Conservation (phyloP, 768 basidiomycete species). For the Exidia glandulosa region DNA sequence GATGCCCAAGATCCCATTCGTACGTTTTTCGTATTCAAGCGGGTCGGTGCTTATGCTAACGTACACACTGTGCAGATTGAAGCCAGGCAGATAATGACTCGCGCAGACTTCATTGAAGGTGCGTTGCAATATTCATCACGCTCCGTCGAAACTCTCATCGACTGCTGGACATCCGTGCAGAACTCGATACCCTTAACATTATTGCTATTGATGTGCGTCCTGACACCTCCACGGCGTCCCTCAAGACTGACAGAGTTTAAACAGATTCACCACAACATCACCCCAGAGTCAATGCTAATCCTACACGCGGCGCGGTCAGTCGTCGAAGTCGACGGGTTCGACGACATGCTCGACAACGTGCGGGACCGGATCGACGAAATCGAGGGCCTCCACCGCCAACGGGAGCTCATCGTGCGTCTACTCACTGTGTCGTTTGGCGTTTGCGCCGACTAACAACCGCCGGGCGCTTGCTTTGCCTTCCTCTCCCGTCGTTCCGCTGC, state of each 20-base stretch:
- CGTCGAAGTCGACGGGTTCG: conserved; percentile 64
- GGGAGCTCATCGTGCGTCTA: conserved; percentile 34
- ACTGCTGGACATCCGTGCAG: no score
- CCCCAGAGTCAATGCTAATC: conserved; percentile 70
- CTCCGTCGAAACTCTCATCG: no score
- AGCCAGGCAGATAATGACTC: conserved; percentile 73
- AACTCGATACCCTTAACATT: conserved; percentile 59
- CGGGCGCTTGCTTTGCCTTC: neutral
- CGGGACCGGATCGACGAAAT: conserved; percentile 75
- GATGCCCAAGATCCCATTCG: conserved; percentile 55
- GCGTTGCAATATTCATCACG: conserved; percentile 10
- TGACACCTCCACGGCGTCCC: no score
- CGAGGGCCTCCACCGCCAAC: conserved; percentile 70
- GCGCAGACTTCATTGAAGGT: conserved; percentile 76
- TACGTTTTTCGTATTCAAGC: conserved; percentile 13
- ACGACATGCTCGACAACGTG: conserved; percentile 63
- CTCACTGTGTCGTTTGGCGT: neutral
- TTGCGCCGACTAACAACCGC: neutral
- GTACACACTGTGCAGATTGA: conserved; percentile 37
- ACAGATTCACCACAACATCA: conserved; percentile 62
- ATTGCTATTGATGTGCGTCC: conserved; percentile 64
- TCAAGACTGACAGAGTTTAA: neutral
- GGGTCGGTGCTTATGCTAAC: neutral
- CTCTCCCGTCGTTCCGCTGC: no score
- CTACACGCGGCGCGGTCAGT: conserved; percentile 63